These are phyloP conservation scores for Pseudogymnoascus sp. DNA, from an alignment of 2,329 filamentous ascomycete species.

Conservation along the genomic window DNA sequence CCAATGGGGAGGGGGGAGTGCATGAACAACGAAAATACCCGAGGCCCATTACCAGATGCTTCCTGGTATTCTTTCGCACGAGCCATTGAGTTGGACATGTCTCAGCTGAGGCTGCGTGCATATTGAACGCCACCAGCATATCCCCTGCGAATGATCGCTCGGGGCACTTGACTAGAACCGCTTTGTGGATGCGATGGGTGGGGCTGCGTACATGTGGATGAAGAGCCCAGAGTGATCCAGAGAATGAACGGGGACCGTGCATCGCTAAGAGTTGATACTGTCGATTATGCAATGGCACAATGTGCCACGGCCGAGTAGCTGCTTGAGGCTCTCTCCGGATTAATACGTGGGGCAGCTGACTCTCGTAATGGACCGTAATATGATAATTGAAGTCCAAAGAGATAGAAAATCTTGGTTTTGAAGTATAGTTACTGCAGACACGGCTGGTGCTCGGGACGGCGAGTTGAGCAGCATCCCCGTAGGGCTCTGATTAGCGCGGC, in stretches of 20 bases:
- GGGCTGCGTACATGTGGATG: neutral
- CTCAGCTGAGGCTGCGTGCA: neutral
- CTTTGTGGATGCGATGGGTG: neutral
- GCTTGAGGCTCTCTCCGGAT: neutral
- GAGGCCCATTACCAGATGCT: neutral
- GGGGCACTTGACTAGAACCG: neutral
- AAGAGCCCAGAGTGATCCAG: neutral
- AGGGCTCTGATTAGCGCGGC: neutral
- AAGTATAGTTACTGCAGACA: neutral
- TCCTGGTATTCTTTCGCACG: neutral
- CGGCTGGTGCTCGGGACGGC: neutral
- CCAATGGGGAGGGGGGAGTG: neutral
- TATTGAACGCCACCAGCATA: neutral
- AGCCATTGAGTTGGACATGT: neutral
- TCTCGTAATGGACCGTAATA: neutral
- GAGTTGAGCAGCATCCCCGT: neutral
- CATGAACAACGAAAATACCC: neutral
- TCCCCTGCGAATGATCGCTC: constrained; percentile 1
- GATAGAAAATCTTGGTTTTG: neutral
- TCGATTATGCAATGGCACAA: neutral
- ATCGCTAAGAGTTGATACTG: neutral
- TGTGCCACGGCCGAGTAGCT: neutral
- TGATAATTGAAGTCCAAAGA: neutral
- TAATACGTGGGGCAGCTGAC: neutral
- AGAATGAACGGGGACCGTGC: neutral